Conservation (phyloP, 2,329 filamentous ascomycete species). For the Ustulina deusta region DNA sequence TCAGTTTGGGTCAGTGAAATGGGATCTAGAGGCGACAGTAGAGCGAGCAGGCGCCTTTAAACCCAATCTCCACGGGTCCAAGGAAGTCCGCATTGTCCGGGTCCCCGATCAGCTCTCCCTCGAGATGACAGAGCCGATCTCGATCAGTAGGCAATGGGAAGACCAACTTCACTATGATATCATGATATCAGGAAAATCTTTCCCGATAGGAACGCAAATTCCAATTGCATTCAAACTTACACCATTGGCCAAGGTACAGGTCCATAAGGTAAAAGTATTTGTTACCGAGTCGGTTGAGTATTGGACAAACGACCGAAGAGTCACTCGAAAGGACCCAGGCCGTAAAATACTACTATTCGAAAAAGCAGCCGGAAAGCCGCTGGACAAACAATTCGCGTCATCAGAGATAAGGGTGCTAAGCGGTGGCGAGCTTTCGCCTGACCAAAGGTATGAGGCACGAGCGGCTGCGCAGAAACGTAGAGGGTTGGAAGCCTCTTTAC, state of each 20-base stretch:
- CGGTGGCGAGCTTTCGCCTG: constrained; percentile 78
- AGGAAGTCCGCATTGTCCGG: constrained; percentile 86
- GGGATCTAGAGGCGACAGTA: constrained; percentile 86
- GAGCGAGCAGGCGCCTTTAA: constrained; percentile 92
- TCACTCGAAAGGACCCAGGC: constrained; percentile 85
- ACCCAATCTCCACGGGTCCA: constrained; percentile 83
- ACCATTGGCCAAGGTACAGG: constrained; percentile 90
- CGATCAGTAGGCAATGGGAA: constrained; percentile 93
- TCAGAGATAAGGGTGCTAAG: constrained; percentile 82
- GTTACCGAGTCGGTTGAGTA: constrained; percentile 93
- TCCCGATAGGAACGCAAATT: constrained; percentile 86
- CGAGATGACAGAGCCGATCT: constrained; percentile 92
- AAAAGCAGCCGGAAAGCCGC: constrained; percentile 83
- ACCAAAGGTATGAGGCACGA: constrained; percentile 62
- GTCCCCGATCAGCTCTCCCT: constrained; percentile 88
- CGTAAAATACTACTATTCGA: constrained; percentile 89
- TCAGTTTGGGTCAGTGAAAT: constrained; percentile 87
- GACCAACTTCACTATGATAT: constrained; percentile 97
- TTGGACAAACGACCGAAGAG: constrained; percentile 85
- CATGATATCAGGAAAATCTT: constrained; percentile 94
- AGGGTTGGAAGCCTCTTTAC: constrained; percentile 66
- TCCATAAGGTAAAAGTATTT: constrained; percentile 91
- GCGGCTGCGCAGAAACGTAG: constrained; percentile 62
- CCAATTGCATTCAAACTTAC: constrained; percentile 96
- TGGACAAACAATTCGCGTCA: constrained; percentile 77